A percentile compares a stretch with the other conserved stretches of the same genome.
phyloP scores from a whole-genome alignment of 495 filamentous ascomycete species.

The Penicillium nucicola region DNA sequence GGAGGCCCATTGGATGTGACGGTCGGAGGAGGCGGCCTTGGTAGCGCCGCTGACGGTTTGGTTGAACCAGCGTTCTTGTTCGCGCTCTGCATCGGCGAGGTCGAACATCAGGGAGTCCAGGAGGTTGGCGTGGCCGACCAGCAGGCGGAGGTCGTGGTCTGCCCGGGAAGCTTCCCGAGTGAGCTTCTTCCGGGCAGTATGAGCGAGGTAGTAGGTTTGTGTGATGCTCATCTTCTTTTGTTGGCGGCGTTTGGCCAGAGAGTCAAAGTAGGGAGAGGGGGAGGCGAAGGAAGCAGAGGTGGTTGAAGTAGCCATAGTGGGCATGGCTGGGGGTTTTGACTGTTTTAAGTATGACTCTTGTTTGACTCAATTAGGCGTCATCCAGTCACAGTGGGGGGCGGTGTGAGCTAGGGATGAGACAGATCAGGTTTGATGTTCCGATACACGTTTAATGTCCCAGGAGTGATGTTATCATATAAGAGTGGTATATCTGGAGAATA shows the following conservation, averaged over 20 bases:
- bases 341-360: constrained; percentile 8
- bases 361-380: constrained; percentile 10
- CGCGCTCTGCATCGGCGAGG: constrained; percentile 87
- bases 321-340: background rate
- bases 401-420: constrained; percentile 1
- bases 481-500: background rate
- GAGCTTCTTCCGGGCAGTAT: constrained; percentile 94
- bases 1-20: constrained; percentile 87
- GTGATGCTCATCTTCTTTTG: constrained; percentile 92
- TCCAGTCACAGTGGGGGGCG: constrained; percentile 10
- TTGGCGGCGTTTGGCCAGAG: constrained; percentile 38
- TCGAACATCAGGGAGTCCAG: constrained; percentile 95
- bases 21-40: constrained; percentile 51
- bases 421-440: background rate
- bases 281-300: constrained; percentile 8
- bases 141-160: constrained; percentile 90
- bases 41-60: constrained; percentile 77
- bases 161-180: constrained; percentile 80
- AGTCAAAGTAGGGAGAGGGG: constrained; percentile 33
- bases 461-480: background rate
- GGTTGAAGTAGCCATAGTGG: constrained; percentile 23
- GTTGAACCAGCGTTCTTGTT: constrained; percentile 99
- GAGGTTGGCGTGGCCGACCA: constrained; percentile 97
- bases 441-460: too few species aligned
- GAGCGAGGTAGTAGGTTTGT: constrained; percentile 95